Base-by-base conservation (phyloP, 2,329 filamentous ascomycete genomes). In the Botrytis aclada region DNA sequence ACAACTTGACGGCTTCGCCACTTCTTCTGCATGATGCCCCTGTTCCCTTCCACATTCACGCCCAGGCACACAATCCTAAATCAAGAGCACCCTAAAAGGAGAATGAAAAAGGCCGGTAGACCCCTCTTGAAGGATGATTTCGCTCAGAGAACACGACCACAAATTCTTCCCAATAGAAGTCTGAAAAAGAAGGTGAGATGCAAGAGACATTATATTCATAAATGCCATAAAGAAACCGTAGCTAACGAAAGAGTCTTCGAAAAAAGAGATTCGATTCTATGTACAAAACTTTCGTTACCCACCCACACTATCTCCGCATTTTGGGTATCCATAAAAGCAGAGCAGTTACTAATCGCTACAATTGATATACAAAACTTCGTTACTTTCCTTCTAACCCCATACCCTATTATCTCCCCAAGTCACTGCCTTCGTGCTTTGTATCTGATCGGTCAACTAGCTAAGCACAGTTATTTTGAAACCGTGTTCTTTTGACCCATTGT, bases 301-400 rank as follows among this genome's bases (percentile, higher is more conserved):
- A 56, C 18, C 37, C 25, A 39, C 37, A 66, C 8, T 39, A 54
- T 54, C 45, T 54, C 64, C 16, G 64, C 34, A 12, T 67, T 67
- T 56, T 67, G 56, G 47, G 65, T 69, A 69, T 69, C 65, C 32
- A 41, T 69, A 58, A 69, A 56, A 41, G 37, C 65, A 56, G 25
- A 56, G 65, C 16, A 69, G n/a, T 29, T 56, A 32, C 64, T 69
- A 69, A 69, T 56, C 65, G 51, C 65, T 69, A 69, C 65, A 69
- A 10, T 29, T 56, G 47, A 56, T 69, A 70, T 70, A 70, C 43
- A 70, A 81, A 70, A 43, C 10, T 60, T 9, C 43, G 20, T 18
- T 18, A 29, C 39, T 37, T 62, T 12, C n/a, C 54, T 37, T 45
- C 37, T 18, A 45, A n/a, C 22, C 54, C 39, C 20, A 8, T 8